These are phyloP conservation scores for Oemleria cerasiformis DNA, from an alignment of 306 rosid species.

Conservation along the genomic window DNA sequence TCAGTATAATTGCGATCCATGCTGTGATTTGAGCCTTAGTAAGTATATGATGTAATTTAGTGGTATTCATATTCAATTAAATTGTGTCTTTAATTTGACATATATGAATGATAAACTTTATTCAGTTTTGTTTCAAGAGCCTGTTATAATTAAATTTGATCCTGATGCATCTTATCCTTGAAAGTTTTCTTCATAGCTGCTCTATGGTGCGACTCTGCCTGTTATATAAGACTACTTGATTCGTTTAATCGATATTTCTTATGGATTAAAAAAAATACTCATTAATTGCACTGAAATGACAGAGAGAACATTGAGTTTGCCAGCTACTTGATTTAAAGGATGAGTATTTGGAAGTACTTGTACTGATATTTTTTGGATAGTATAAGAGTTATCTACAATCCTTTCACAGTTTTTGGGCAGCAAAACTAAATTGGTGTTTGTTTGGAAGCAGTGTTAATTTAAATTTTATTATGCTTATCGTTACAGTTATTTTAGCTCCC, in stretches of 20 bases:
- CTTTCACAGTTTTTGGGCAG: background rate
- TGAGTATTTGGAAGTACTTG: background rate
- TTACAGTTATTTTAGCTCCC: background rate
- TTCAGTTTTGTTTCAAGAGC: background rate
- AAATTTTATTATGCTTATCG: background rate
- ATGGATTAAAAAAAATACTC: background rate
- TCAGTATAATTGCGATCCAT: constrained; percentile 79
- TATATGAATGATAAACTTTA: background rate
- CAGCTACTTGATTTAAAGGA: background rate
- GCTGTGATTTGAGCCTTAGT: constrained; percentile 86
- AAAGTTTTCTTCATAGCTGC: constrained; percentile 7
- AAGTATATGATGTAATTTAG: constrained; percentile 36
- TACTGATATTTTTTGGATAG: background rate
- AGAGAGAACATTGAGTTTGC: background rate
- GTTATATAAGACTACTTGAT: background rate
- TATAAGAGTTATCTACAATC: background rate
- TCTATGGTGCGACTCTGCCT: background rate
- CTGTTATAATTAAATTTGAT: background rate
- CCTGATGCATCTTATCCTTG: background rate
- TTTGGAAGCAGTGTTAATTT: background rate
- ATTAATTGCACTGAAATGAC: background rate
- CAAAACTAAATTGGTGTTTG: background rate
- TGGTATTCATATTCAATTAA: background rate
- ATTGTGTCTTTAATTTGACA: background rate
- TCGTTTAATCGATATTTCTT: background rate